Evolutionary conservation across 2,329 filamentous ascomycete species (phyloP), one percentile per base, ranked within the genome.

Genomic region (Fusarium sp.): DNA sequence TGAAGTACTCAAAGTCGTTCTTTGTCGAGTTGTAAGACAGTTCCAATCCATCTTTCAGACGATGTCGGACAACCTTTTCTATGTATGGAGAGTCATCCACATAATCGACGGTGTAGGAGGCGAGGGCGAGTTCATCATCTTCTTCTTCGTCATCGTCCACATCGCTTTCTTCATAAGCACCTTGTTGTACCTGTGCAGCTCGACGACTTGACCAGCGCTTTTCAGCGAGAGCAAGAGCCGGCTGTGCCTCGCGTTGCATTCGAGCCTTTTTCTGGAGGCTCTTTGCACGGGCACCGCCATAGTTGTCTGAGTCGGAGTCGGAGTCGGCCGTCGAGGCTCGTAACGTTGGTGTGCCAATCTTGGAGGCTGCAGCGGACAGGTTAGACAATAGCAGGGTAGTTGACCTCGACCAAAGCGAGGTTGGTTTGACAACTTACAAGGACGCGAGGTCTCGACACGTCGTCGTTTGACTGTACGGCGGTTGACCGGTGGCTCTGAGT

Each of bases 181-280:
- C 86, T 62, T 84, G 85, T 62, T 88, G 85, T 6, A 89, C 86
- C 77, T 93, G 93, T 16, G 92, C 92, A 56, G 93, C 93, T 68
- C 93, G 91, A 64, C 95, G 88, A 56, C 91, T 96, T 9, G 94
- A 97, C 88, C 97, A 98, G 70, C 95, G 91, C 77, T 97, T 93
- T 81, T 97, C 94, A 60, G 88, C 88, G 73, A 91, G 88, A 7
- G 89, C 85, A 10, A 91, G 86, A 42, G 88, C 86, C 14, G 89
- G 87, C 74, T 90, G 88, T 25, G 89, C 86, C 77, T 93, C 87
- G 61, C 90, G 84, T 76, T 92, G 88, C 65, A 91, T 89, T 58
- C 91, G 91, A 65, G 93, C 92, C 78, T 93, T 94, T 81, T 94
- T 96, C 69, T 87, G 90, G 42, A 84, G 81, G 59, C 84, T 89